Conservation (phyloP, 2,329 filamentous ascomycete genomes). For the Periglandula ipomoeae region DNA sequence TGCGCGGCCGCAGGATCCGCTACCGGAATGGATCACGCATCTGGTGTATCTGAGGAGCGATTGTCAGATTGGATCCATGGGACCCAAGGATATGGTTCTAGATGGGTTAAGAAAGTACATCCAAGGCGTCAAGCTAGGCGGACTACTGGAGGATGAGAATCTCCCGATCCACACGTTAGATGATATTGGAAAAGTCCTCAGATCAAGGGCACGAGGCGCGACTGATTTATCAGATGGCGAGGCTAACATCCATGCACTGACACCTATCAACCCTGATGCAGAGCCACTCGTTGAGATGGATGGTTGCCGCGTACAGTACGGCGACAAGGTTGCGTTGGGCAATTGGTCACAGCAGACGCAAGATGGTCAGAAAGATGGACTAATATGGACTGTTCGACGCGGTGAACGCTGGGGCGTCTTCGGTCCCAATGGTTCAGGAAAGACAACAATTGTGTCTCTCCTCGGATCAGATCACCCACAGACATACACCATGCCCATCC, state of each 20-base stretch:
- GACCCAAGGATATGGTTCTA: constrained; percentile 54
- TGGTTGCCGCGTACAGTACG: constrained; percentile 74
- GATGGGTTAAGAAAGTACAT: constrained; percentile 40
- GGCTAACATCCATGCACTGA: constrained; percentile 12
- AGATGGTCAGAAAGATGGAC: constrained; percentile 45
- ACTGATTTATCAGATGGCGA: constrained; percentile 1
- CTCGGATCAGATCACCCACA: constrained; percentile 96
- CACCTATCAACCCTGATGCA: constrained; percentile 29
- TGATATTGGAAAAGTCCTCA: constrained; percentile 39
- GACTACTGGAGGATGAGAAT: constrained; percentile 34
- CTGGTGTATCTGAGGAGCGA: constrained; percentile 62
- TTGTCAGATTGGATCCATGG: constrained; percentile 56
- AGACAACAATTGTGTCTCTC: constrained; percentile 87
- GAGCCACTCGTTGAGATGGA: constrained; percentile 80
- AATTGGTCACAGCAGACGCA: constrained; percentile 60
- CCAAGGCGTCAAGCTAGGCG: constrained; percentile 34
- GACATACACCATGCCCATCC: constrained; percentile 80
- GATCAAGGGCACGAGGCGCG: constrained; percentile 12
- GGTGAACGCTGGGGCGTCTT: constrained; percentile 90
- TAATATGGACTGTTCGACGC: constrained; percentile 74
- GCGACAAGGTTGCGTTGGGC: constrained; percentile 66
- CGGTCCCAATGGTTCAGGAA: constrained; percentile 88
- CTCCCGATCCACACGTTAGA: constrained; percentile 38
- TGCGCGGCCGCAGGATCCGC: constrained; percentile 72
- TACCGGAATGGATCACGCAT: constrained; percentile 89